phyloP scores from a whole-genome alignment of 371 early-diverging fungal species.

The Rhizopus delemar region DNA sequence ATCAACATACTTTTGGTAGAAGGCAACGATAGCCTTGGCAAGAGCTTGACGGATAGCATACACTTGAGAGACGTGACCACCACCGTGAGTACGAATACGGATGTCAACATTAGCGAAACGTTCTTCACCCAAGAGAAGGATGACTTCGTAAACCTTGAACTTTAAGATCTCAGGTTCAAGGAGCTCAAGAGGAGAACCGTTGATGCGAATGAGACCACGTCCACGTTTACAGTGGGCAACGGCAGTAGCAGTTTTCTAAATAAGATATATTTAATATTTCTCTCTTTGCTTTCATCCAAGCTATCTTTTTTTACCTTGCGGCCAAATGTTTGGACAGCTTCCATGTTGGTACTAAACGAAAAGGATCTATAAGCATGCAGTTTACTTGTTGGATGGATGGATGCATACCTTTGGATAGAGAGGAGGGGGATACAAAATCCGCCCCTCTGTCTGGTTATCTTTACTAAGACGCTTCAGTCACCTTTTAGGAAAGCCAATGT shows the following conservation, averaged over 20 bases:
- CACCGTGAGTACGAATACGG: slow-evolving; percentile 95
- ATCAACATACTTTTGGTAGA: slow-evolving; percentile 98
- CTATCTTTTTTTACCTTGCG: slow-evolving; percentile 42
- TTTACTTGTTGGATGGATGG: slow-evolving; percentile 20
- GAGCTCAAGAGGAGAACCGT: slow-evolving; percentile 96
- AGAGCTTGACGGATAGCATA: slow-evolving; percentile 99
- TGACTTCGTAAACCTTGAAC: slow-evolving; percentile 98
- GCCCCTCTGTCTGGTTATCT: neutral
- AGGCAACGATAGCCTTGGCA: slow-evolving; percentile 98
- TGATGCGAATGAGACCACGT: slow-evolving; percentile 91
- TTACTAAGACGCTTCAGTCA: neutral
- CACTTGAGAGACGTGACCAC: slow-evolving; percentile 96
- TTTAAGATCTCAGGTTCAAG: slow-evolving; percentile 94
- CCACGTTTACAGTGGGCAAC: slow-evolving; percentile 98
- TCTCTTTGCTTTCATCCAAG: slow-evolving; percentile 4
- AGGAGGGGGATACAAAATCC: slow-evolving; percentile 16
- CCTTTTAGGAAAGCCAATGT: too few relatives aligned
- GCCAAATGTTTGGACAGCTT: slow-evolving; percentile 62
- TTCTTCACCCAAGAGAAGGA: slow-evolving; percentile 94
- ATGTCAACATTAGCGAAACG: slow-evolving; percentile 95
- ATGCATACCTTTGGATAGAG: slow-evolving; percentile 35
- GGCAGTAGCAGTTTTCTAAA: slow-evolving; percentile 98
- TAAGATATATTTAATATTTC: slow-evolving; percentile 1
- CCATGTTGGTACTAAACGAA: slow-evolving; percentile 45
- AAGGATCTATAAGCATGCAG: slow-evolving; percentile 7